A percentile compares a stretch with the other conserved stretches of the same genome.
Conservation (phyloP, 306 rosid genomes). For the Lupinus albus region DNA sequence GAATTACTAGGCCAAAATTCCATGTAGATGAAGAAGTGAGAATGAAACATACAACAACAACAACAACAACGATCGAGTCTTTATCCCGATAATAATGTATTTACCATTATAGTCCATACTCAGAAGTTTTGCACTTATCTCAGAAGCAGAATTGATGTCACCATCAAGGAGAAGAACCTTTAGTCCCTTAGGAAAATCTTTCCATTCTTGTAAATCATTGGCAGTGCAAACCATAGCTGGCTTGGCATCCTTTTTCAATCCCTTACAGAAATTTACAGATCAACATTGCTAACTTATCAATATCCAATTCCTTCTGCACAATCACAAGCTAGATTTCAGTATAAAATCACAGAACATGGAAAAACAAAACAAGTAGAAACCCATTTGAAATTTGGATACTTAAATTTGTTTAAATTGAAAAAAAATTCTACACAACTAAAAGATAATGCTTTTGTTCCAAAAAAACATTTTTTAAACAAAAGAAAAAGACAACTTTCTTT, state of each 20-base stretch:
- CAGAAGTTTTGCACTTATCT: slow-evolving; percentile 76
- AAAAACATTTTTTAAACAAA: slow-evolving; percentile 18
- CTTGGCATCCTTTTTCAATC: slow-evolving; percentile 86
- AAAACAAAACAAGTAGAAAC: background rate
- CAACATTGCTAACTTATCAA: slow-evolving; percentile 29
- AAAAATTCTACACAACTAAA: slow-evolving; percentile 11
- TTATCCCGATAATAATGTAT: too few relatives aligned
- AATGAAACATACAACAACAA: too few relatives aligned
- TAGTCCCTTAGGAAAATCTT: slow-evolving; percentile 90
- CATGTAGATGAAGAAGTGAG: slow-evolving; percentile 32
- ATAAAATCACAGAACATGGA: background rate
- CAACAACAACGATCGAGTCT: too few relatives aligned
- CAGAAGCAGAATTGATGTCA: slow-evolving; percentile 66
- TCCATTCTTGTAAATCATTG: slow-evolving; percentile 84
- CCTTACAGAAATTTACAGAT: slow-evolving; percentile 16
- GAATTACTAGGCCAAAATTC: slow-evolving; percentile 31
- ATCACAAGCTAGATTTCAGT: slow-evolving; percentile 34
- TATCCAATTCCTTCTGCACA: slow-evolving; percentile 50
- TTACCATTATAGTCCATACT: slow-evolving; percentile 87
- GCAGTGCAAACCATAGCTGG: slow-evolving; percentile 98
- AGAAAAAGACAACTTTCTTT: background rate
- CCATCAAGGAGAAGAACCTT: slow-evolving; percentile 83
- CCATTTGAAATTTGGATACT: background rate
- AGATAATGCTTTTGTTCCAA: slow-evolving; percentile 33
- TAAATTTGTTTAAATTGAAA: slow-evolving; percentile 26